Evolutionary conservation across 352 stramenopile genomes (phyloP), one percentile per base, ranked within the genome.

Genomic region (Elongisporangium senticosum): DNA sequence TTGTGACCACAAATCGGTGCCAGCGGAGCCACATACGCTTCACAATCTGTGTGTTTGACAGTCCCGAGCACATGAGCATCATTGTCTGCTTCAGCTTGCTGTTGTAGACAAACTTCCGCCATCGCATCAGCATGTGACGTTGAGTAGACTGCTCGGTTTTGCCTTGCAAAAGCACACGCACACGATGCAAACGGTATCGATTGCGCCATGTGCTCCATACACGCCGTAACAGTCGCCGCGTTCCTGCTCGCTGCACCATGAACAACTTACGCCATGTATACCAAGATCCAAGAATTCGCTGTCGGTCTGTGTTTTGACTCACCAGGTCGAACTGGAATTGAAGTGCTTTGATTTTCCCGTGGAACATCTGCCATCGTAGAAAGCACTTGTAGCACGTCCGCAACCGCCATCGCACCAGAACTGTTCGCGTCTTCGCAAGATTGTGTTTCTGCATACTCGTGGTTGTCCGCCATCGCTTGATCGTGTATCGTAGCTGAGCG

Each of bases 311-410:
- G 4, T 49, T 59, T 37, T 50, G 50, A 11, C 1, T 52, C n/a
- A 58, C 60, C 33, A 60, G n/a, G 7, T 23, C 24, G 10, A 56
- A n/a, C 6, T 51, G 51, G 1, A 22, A 48, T 7, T 19, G 56
- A 1, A 59, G 13, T 33, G 54, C 52, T 14, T 26, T 50, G 8
- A 10, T 15, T 21, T 37, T 7, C 6, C 26, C n/a, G 7, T 21
- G 43, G 10, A 49, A 19, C 8, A 20, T 23, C 0, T 65, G 47
- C 71, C 71, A 79, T 11, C 40, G 33, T 8, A 37, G 23, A 53
- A 85, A 81, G 52, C 77, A 83, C 7, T 59, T 71, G 51, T 71
- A 75, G 1, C 23, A 59, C 15, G 61, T 77, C 15, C 77, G 68
- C 59, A 80, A 48, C 51, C 67, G 63, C 77, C 77, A 85, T 5